Conservation (phyloP, 1,284 basidiomycete species). For the Pulveroboletus sp. region DNA sequence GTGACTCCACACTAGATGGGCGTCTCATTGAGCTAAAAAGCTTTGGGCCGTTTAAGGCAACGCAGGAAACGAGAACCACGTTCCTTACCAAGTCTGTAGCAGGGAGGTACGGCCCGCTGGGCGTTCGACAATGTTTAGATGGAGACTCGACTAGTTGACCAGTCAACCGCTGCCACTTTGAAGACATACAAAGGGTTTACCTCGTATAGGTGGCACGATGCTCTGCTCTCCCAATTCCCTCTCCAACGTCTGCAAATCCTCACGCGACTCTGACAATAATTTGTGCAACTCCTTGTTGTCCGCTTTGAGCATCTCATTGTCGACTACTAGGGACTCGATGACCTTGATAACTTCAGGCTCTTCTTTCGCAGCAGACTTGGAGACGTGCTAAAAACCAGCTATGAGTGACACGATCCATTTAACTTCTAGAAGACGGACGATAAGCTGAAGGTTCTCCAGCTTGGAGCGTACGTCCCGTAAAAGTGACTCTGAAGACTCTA, state of each 20-base stretch:
- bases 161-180: constrained; percentile 8
- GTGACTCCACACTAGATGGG: constrained; percentile 35
- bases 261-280: constrained; percentile 70
- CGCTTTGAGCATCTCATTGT: constrained; percentile 78
- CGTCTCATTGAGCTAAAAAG: constrained; percentile 24
- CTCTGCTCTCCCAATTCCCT: constrained; percentile 74
- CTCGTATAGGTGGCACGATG: constrained; percentile 41
- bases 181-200: constrained; percentile 27
- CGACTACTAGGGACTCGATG: constrained; percentile 76
- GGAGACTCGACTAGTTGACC: constrained; percentile 37
- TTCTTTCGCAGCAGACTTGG: constrained; percentile 41
- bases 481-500: constrained; percentile 70
- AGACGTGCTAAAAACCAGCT: constrained; percentile 37
- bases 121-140: constrained; percentile 37
- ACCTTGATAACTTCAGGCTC: constrained; percentile 62
- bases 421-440: constrained; percentile 37
- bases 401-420: constrained; percentile 11
- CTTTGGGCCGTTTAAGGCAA: constrained; percentile 20
- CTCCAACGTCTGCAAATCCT: constrained; percentile 65
- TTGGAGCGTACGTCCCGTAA: constrained; percentile 68
- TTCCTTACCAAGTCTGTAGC: constrained; percentile 36
- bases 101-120: constrained; percentile 40
- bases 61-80: background rate
- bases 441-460: constrained; percentile 58
- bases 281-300: constrained; percentile 78